phyloP scores from a whole-genome alignment of 441 rosid genomes.

The Viola pubescens region DNA sequence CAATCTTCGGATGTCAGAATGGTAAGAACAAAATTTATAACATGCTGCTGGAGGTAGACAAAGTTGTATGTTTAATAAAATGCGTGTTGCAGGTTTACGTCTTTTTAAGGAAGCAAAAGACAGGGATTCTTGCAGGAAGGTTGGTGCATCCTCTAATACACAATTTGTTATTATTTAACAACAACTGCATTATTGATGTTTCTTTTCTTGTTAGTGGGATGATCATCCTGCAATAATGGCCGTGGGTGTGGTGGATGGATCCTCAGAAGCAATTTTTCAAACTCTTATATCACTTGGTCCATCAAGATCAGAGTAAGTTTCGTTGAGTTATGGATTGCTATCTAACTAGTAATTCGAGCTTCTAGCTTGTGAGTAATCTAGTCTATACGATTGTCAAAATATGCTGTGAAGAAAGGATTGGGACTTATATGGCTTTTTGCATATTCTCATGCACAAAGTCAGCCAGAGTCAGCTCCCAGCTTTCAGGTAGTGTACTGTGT shows the following conservation, averaged over 20 bases:
- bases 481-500: no score
- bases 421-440: no score
- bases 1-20: conserved; percentile 93
- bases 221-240: conserved; percentile 99
- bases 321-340: conserved; percentile 1
- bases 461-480: no score
- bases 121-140: conserved; percentile 64
- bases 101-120: conserved; percentile 96
- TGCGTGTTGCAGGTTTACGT: conserved; percentile 56
- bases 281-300: conserved; percentile 94
- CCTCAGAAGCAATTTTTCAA: conserved; percentile 90
- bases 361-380: neutral
- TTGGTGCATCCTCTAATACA: conserved; percentile 28
- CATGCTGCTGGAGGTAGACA: conserved; percentile 12
- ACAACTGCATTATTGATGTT: conserved; percentile 11
- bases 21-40: conserved; percentile 30
- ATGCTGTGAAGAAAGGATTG: neutral
- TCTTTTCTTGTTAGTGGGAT: conserved; percentile 53
- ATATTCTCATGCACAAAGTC: no score
- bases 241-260: conserved; percentile 91
- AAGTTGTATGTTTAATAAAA: conserved; percentile 19
- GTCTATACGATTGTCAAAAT: neutral
- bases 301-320: conserved; percentile 85
- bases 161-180: conserved; percentile 7
- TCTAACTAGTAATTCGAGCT: neutral